Conservation (phyloP, 2,329 filamentous ascomycete genomes). For the Xenoacremonium recifei region DNA sequence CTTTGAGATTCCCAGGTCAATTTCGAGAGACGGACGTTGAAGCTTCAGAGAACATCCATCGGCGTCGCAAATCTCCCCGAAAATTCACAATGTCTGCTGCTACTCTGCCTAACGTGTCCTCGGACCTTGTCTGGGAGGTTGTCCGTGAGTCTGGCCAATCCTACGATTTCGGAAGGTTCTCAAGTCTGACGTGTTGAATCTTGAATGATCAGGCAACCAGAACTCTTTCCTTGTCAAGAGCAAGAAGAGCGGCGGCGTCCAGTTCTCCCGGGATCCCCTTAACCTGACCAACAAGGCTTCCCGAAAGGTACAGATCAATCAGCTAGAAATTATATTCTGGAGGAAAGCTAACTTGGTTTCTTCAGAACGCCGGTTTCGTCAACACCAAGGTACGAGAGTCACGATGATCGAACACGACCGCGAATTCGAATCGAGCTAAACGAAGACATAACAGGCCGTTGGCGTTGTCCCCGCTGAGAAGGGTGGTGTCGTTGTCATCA, state of each 20-base stretch:
- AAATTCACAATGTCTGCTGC: constrained; percentile 54
- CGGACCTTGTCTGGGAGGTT: constrained; percentile 93
- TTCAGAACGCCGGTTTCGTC: constrained; percentile 84
- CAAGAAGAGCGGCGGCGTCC: constrained; percentile 72
- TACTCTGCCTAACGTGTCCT: constrained; percentile 71
- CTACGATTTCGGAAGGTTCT: neutral
- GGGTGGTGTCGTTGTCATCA: constrained; percentile 75
- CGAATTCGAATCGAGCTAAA: constrained; percentile 18
- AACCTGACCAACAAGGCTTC: constrained; percentile 91
- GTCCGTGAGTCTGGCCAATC: constrained; percentile 72
- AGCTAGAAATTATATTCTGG: constrained; percentile 1
- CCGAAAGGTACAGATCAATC: constrained; percentile 73
- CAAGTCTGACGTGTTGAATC: constrained; percentile 24
- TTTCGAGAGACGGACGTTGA: constrained; percentile 20
- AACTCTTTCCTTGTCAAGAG: constrained; percentile 94
- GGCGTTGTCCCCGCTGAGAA: constrained; percentile 74
- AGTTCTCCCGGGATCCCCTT: constrained; percentile 91
- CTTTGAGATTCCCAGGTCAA: constrained; percentile 26
- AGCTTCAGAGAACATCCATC: constrained; percentile 31
- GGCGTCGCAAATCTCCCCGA: constrained; percentile 27
- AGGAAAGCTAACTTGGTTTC: constrained; percentile 35
- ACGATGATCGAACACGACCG: constrained; percentile 12
- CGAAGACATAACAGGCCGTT: constrained; percentile 62
- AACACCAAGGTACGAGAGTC: constrained; percentile 76
- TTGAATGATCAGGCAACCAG: constrained; percentile 63